Evolutionary conservation across 2,329 filamentous ascomycete species (phyloP), one percentile per base, ranked within the genome.

Genomic region (Trematosphaeria pertusa): DNA sequence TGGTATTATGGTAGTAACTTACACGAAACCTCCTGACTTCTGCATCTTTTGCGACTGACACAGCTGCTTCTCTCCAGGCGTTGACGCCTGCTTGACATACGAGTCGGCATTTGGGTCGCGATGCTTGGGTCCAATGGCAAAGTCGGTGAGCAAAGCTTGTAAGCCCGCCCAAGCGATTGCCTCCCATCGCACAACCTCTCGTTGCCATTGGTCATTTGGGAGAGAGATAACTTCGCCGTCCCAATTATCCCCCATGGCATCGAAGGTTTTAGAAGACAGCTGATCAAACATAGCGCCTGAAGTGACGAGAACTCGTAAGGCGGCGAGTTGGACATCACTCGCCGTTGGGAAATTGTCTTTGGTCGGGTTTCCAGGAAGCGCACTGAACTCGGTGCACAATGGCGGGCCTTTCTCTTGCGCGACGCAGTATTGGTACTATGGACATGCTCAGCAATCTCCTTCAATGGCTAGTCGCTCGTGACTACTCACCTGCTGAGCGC

Each of bases 11-110:
- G 24, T n/a, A 5, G n/a, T 24, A 26, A 50, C 54, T 50, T 42
- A 57, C 54, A 48, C 48, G 44, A 58, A 50, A 8, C 46, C 52
- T 20, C 54, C 52, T 2, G 36, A 21, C 24, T 46, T 55, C 26
- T 28, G 14, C 54, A 58, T 55, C 18, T 31, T 42, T 30, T 52
- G 46, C 17, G 32, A 5, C 3, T 28, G 2, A 33, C 54, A 58
- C 10, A 58, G 21, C 14, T 41, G 11, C 22, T 45, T 48, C 22
- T 57, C 39, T 11, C 31, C 51, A 4, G 31, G 15, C 2, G 48
- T 58, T 6, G 36, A 30, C 19, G 21, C 7, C 10, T 36, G 26
- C 8, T 6, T 30, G 8, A 36, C 32, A 34, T 33, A 18, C 3
- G 15, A 11, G 14, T 37, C n/a, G 5, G 24, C 8, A 22, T n/a